Conservation (phyloP, 1,284 basidiomycete genomes). For the Meripilus lineatus region DNA sequence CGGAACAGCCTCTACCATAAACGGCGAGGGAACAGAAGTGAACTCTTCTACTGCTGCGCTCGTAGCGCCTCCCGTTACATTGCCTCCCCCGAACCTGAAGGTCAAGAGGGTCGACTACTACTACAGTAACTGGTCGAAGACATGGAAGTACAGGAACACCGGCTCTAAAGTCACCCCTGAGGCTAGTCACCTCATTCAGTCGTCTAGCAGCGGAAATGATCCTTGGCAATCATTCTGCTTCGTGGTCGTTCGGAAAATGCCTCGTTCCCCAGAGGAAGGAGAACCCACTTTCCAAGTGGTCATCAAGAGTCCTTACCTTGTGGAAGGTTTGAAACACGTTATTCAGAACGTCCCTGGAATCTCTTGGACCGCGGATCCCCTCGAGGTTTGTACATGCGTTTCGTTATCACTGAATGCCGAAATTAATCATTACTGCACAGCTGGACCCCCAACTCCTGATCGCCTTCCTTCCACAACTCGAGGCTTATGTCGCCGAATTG, state of each 20-base stretch:
- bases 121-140: constrained; percentile 48
- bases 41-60: constrained; percentile 31
- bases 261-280: constrained; percentile 25
- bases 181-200: constrained; percentile 22
- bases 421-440: constrained; percentile 22
- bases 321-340: constrained; percentile 50
- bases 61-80: constrained; percentile 28
- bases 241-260: constrained; percentile 46
- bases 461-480: constrained; percentile 42
- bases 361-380: constrained; percentile 50
- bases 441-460: constrained; percentile 49
- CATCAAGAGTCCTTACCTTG: constrained; percentile 51
- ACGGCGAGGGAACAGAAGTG: constrained; percentile 18
- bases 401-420: neutral
- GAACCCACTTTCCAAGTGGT: constrained; percentile 46
- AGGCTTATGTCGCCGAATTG: constrained; percentile 37
- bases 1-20: neutral
- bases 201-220: constrained; percentile 35
- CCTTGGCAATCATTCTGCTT: constrained; percentile 52
- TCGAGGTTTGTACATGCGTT: constrained; percentile 33
- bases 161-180: constrained; percentile 45
- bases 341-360: constrained; percentile 48
- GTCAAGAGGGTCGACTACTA: constrained; percentile 54
- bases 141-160: constrained; percentile 55
- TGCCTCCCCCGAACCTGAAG: constrained; percentile 42